Evolutionary conservation across 805 yeast species (phyloP), one percentile per base, ranked within the genome.

Genomic region (Torulaspora microellipsoides): DNA sequence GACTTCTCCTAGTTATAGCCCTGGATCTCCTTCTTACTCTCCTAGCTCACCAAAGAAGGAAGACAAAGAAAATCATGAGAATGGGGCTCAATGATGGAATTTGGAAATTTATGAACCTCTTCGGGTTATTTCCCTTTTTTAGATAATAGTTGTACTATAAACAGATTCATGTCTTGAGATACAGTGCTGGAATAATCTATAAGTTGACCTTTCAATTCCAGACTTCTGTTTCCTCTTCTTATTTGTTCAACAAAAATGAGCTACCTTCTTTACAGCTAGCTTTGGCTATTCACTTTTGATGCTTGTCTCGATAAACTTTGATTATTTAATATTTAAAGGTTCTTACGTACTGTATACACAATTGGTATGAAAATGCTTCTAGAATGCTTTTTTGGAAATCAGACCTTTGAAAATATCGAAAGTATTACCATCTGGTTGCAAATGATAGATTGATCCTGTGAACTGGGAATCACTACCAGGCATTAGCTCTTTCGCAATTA

Each of bases 341-440:
- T 6, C 25, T 5, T 20, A 20, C 25, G 8, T 20, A 20, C 2
- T 20, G 25, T 20, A 20, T 20, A 20, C 8, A 20, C 25, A 20
- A 7, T 38, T 27, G 14, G 8, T 14, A 23, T 28, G n/a, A 11
- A 31, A 14, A 35, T 20, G 15, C 7, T 38, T 17, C 42, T 35
- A 40, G 28, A 43, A 34, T 7, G 66, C 64, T 57, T 81, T 83
- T 47, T 70, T 80, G 14, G 81, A 84, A 13, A 91, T 84, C 51
- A 93, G 70, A 0, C 98, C 98, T 53, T 76, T 83, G 69, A 93
- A 85, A 74, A 93, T 90, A 62, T 93, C 98, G 58, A 93, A 93
- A 3, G 97, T 87, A 61, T 93, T 93, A 1, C 99, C 99, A 64
- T 93, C 99, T 0, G 99, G 98, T 62, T 90, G 97, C 36, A 93